Evolutionary conservation across 2,329 filamentous ascomycete genomes (phyloP).

Genomic region (Clonostachys sp.): DNA sequence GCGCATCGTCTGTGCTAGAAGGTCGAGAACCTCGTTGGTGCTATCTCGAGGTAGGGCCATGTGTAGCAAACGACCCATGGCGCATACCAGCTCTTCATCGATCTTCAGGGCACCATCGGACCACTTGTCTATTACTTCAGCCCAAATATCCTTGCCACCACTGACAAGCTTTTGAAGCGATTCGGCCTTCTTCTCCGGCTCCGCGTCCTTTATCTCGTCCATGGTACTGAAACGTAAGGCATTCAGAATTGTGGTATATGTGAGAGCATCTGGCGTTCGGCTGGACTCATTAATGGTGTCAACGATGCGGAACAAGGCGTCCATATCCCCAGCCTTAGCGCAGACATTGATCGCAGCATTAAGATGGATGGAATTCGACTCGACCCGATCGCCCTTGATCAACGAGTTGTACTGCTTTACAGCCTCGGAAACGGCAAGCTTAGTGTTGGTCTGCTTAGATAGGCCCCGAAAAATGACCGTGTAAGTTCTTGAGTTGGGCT

Average conservation of each 20-base stretch:
- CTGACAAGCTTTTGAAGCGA: slow-evolving; percentile 42
- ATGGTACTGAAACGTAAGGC: slow-evolving; percentile 50
- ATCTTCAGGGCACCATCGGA: slow-evolving; percentile 62
- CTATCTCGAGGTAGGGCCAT: slow-evolving; percentile 55
- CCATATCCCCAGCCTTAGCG: slow-evolving; percentile 67
- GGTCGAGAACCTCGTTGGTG: slow-evolving; percentile 65
- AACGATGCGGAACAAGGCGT: slow-evolving; percentile 73
- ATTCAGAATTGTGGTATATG: slow-evolving; percentile 81
- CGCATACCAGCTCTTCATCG: slow-evolving; percentile 73
- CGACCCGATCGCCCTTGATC: slow-evolving; percentile 51
- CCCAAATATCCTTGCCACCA: slow-evolving; percentile 74
- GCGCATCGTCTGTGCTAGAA: slow-evolving; percentile 79
- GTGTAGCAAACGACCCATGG: slow-evolving; percentile 77
- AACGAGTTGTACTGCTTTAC: slow-evolving; percentile 76
- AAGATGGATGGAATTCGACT: slow-evolving; percentile 75
- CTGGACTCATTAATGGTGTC: slow-evolving; percentile 63
- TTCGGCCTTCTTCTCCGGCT: slow-evolving; percentile 21
- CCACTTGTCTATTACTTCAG: slow-evolving; percentile 76
- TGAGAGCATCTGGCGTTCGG: slow-evolving; percentile 60
- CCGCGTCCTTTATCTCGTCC: slow-evolving; percentile 16
- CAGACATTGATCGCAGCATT: slow-evolving; percentile 88
- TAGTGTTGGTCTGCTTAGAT: slow-evolving; percentile 51
- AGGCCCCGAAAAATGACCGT: slow-evolving; percentile 79
- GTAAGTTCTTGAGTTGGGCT: slow-evolving; percentile 78
- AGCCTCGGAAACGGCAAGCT: slow-evolving; percentile 62